Conservation (phyloP, 805 yeast genomes). For the Kuraishia piskuri region DNA sequence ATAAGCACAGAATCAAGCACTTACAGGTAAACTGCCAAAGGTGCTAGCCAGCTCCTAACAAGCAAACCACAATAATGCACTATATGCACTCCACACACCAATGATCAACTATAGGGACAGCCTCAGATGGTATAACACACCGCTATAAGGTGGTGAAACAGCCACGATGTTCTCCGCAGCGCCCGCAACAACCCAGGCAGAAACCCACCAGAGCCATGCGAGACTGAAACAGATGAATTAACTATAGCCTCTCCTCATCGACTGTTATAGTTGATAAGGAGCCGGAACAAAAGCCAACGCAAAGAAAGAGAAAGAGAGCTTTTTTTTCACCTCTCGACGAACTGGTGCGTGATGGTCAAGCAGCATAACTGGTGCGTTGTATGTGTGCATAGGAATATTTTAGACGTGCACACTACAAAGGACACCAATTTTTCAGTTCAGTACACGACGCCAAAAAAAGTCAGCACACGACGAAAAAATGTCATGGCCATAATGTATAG, state of each 20-base stretch:
- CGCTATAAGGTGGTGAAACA: slow-evolving; percentile 24
- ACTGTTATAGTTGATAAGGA: slow-evolving; percentile 30
- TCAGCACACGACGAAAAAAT: too few relatives aligned
- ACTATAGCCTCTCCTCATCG: slow-evolving; percentile 27
- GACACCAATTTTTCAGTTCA: slow-evolving; percentile 8
- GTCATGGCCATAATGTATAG: slow-evolving; percentile 4
- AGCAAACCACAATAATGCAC: too few relatives aligned
- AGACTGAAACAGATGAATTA: slow-evolving; percentile 20
- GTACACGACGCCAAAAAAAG: neutral
- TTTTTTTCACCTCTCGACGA: neutral
- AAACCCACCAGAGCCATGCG: neutral
- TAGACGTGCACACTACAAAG: too few relatives aligned
- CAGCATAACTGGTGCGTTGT: neutral
- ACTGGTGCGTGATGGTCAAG: neutral
- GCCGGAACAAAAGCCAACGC: slow-evolving; percentile 1
- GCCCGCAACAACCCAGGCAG: slow-evolving; percentile 16
- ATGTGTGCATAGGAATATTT: neutral
- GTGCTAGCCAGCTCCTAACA: too few relatives aligned
- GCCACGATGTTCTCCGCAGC: slow-evolving; percentile 26
- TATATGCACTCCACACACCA: too few relatives aligned
- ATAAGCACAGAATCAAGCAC: too few relatives aligned
- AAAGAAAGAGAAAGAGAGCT: neutral
- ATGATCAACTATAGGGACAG: slow-evolving; percentile 11
- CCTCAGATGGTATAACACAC: slow-evolving; percentile 21
- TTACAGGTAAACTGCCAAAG: too few relatives aligned